These are phyloP conservation scores for Pythium rhizo-oryzae DNA, from an alignment of 352 stramenopile genomes.

Conservation along the genomic window DNA sequence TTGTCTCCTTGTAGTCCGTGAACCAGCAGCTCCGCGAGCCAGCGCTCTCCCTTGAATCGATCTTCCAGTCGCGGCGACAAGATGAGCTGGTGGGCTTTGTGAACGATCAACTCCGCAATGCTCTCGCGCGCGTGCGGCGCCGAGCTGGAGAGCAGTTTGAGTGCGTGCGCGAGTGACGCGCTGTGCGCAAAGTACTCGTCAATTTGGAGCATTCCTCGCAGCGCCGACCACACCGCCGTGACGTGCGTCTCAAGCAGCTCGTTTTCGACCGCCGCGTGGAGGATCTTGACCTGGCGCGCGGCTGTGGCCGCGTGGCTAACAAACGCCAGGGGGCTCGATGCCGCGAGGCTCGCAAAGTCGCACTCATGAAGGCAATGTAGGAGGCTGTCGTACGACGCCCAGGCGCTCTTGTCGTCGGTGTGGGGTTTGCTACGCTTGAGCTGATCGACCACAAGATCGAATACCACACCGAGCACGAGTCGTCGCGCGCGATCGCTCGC, in stretches of 20 bases:
- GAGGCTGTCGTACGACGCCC: slow-evolving; percentile 14
- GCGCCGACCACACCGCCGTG: slow-evolving; percentile 40
- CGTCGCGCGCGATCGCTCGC: slow-evolving; percentile 21
- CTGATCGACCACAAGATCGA: slow-evolving; percentile 24
- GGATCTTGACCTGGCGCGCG: slow-evolving; percentile 26
- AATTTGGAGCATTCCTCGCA: slow-evolving; percentile 28
- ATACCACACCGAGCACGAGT: slow-evolving; percentile 29
- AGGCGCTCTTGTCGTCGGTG: background rate
- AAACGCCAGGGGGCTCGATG: slow-evolving; percentile 6
- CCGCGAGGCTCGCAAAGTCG: slow-evolving; percentile 12
- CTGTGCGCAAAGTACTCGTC: slow-evolving; percentile 54
- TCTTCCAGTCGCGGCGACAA: slow-evolving; percentile 36
- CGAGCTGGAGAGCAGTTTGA: slow-evolving; percentile 24
- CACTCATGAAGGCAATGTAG: slow-evolving; percentile 13
- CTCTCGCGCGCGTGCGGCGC: slow-evolving; percentile 15
- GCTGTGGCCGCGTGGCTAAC: slow-evolving; percentile 7
- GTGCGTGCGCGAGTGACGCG: slow-evolving; percentile 32
- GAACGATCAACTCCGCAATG: slow-evolving; percentile 32
- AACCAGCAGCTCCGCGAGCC: slow-evolving; percentile 51
- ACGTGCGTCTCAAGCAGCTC: slow-evolving; percentile 43
- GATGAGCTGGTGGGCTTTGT: slow-evolving; percentile 37
- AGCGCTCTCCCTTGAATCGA: slow-evolving; percentile 47
- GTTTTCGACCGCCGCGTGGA: slow-evolving; percentile 23
- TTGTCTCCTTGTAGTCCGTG: background rate
- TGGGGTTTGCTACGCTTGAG: slow-evolving; percentile 9